Evolutionary conservation across 1,139 yeast genomes (phyloP).

Genomic region (Diutina sp.): DNA sequence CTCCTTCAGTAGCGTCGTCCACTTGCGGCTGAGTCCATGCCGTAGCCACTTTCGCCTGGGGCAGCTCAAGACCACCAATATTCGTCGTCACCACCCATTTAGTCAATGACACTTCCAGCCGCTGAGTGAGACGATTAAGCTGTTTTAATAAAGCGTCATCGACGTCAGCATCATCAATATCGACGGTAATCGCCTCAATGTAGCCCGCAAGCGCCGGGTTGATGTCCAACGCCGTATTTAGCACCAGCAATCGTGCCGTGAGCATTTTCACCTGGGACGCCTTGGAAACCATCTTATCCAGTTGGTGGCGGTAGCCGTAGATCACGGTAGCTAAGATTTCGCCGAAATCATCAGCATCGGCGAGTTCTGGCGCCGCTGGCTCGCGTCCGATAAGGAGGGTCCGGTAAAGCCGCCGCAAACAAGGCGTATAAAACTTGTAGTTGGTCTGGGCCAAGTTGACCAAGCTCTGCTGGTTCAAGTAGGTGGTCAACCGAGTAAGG

Average conservation of each 20-base stretch:
- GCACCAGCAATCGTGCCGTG: not conserved
- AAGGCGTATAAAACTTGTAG: not conserved
- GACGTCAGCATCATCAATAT: not conserved
- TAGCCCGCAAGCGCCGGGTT: not conserved
- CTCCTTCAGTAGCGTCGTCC: not conserved
- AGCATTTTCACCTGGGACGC: not conserved
- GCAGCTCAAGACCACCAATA: not conserved
- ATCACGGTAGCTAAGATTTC: not conserved
- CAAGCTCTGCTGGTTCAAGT: not conserved
- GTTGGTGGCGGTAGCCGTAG: not conserved
- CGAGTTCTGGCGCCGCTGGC: not conserved
- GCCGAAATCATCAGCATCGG: not conserved
- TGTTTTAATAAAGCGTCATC: not conserved
- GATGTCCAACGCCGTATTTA: not conserved
- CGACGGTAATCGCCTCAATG: not conserved
- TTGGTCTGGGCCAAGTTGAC: constrained; percentile 1
- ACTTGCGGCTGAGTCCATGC: not conserved
- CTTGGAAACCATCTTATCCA: not conserved
- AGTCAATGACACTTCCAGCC: not conserved
- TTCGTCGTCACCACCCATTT: not conserved
- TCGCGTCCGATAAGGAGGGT: not conserved
- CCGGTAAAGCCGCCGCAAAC: not conserved
- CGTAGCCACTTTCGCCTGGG: not conserved
- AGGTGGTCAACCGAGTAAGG: not conserved
- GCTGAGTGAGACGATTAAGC: not conserved